Percentiles rank a stretch among this genome's conserved stretches.
Evolutionary conservation across 768 basidiomycete genomes (phyloP).

Genomic region (Pisolithus albus): DNA sequence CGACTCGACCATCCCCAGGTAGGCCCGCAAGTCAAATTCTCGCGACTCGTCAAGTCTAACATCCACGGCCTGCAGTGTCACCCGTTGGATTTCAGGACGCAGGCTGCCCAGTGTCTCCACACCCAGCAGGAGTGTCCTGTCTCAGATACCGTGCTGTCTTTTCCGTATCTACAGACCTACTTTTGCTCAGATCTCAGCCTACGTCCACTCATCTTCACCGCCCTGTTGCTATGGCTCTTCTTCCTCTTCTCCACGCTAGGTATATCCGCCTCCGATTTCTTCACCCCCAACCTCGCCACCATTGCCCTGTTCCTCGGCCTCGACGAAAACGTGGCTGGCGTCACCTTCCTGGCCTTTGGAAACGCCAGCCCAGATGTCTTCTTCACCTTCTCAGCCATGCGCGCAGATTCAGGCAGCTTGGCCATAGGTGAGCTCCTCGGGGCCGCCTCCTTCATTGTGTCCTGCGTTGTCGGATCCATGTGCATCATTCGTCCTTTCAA

Average conservation of each 20-base stretch:
- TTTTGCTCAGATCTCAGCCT: constrained; percentile 55
- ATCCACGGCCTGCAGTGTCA: constrained; percentile 44
- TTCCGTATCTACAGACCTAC: constrained; percentile 64
- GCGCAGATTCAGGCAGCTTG: constrained; percentile 73
- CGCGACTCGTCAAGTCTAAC: neutral
- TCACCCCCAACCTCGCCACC: constrained; percentile 92
- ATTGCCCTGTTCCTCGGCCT: constrained; percentile 80
- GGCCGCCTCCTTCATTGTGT: constrained; percentile 92
- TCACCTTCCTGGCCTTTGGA: constrained; percentile 94
- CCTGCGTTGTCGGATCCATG: constrained; percentile 97
- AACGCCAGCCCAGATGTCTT: constrained; percentile 97
- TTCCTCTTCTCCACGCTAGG: constrained; percentile 97
- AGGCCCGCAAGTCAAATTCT: neutral
- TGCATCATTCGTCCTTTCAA: constrained; percentile 93
- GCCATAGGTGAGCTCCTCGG: constrained; percentile 95
- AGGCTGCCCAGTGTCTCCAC: constrained; percentile 55
- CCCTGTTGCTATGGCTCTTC: constrained; percentile 68
- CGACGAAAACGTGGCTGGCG: constrained; percentile 91
- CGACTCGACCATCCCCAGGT: constrained; percentile 8
- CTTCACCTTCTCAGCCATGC: constrained; percentile 92
- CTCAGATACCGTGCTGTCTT: constrained; percentile 58
- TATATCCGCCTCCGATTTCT: constrained; percentile 94
- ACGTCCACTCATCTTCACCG: constrained; percentile 56
- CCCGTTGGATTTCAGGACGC: constrained; percentile 47
- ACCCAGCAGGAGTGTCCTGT: constrained; percentile 50